Base-by-base conservation (phyloP, 768 basidiomycete genomes). In the Phallus indusiatus region DNA sequence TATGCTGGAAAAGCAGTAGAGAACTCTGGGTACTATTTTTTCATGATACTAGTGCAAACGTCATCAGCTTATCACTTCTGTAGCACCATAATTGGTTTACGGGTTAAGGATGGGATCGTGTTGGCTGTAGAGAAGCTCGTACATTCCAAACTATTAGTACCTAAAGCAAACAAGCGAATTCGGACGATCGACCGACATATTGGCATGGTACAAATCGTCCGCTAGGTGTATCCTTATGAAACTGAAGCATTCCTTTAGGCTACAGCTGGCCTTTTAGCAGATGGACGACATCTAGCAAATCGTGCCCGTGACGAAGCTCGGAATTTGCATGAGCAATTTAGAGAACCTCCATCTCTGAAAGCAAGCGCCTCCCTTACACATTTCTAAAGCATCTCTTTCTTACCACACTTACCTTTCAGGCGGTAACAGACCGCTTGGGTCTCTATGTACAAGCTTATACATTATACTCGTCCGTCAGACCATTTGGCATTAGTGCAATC, bases 1-100 rank as follows among this genome's bases (percentile, higher is more conserved):
- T 98, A 98, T 67, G 96, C 96, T 56, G 88, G 85, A 75, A 98
- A 99, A 74, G 95, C 96, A 12, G 96, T 98, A 62, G 96, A 99
- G 75, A 95, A 96, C 75, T 92, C 95, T 46, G 96, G 96, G 90
- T 94, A 71, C 49, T 21, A 34, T 36, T 56, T 28, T 24, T n/a
- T n/a, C n/a, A n/a, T n/a, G n/a, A n/a, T n/a, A n/a, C n/a, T n/a
- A n/a, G n/a, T n/a, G n/a, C n/a, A n/a, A n/a, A n/a, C n/a, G 47
- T 55, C 53, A 47, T 6, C n/a, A 46, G 20, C n/a, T 56, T 37
- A 52, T 20, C 42, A 46, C n/a, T 56, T n/a, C 47, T 56, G 46
- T 64, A 97, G 94, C 49, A 97, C 96, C 59, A 93, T 88, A n/a
- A 94, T 99, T 65, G 96, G 94, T 35, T 77, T 99, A 48, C 84